Evolutionary conservation across 345 rosid genomes (phyloP), one percentile per base, ranked within the genome.

Genomic region (Camelina sativa): DNA sequence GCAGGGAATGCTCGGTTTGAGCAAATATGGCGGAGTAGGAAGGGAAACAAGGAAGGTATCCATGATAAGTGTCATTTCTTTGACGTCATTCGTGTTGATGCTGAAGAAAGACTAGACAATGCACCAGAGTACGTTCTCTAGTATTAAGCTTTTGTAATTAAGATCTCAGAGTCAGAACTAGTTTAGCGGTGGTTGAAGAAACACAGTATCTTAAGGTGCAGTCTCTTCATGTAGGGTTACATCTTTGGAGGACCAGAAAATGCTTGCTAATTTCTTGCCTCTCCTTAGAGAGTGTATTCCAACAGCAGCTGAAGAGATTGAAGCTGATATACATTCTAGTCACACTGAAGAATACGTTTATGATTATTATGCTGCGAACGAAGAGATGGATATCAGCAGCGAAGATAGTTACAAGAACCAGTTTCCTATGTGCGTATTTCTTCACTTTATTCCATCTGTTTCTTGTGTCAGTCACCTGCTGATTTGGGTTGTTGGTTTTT

Each of bases 1-100:
- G 86, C 97, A 54, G 76, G 77, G 53, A 81, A 53, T 92, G 97
- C 97, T 73, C 89, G 91, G 47, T 90, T 95, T 85, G 83, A 90
- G 72, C 97, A 92, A 81, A 86, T 95, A 84, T 90, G 92, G 97
- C 77, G 92, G 73, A 84, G 85, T 57, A 86, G 89, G 62, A 77
- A 63, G 60, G 87, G 83, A 41, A 77, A 73, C 65, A 72, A 80
- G 23, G 85, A 82, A 52, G 81, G 43, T 50, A 65, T 38, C 7
- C 28, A 71, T 61, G 84, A 78, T 56, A 68, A 62, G 81, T 95
- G 84, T 72, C 82, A 74, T 67, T 95, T 92, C 58, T 95, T 82
- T 80, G 97, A 95, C 41, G 84, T 95, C 77, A 77, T 87, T 40
- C 90, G 97, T 65, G 84, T 92, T 72, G 97, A 91, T 70, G 71